Evolutionary conservation across 495 filamentous ascomycete genomes (phyloP).

Genomic region (Filosporella fistucella): DNA sequence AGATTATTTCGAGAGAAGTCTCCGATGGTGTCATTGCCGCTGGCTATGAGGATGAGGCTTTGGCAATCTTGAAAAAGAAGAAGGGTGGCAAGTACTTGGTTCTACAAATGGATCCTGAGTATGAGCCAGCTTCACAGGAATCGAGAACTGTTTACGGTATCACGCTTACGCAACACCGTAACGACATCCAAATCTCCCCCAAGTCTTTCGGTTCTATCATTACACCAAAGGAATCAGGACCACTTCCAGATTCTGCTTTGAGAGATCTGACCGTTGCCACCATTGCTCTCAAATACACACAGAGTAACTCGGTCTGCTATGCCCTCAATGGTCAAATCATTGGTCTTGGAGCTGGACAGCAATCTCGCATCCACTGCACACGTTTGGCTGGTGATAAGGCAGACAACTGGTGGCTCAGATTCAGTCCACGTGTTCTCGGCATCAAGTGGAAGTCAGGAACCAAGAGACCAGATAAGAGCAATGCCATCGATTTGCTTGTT

Average conservation of each 20-base stretch:
- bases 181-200: slow-evolving; percentile 82
- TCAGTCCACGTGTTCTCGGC: slow-evolving; percentile 78
- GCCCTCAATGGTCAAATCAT: slow-evolving; percentile 92
- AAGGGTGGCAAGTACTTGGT: slow-evolving; percentile 97
- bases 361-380: slow-evolving; percentile 97
- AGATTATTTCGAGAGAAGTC: slow-evolving; percentile 95
- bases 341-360: slow-evolving; percentile 92
- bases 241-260: slow-evolving; percentile 74
- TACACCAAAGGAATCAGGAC: slow-evolving; percentile 68
- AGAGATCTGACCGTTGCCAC: slow-evolving; percentile 93
- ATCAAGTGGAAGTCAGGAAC: slow-evolving; percentile 96
- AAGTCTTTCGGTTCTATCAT: slow-evolving; percentile 81
- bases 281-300: slow-evolving; percentile 95
- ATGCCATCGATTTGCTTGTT: slow-evolving; percentile 93
- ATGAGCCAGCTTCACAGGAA: slow-evolving; percentile 72
- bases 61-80: slow-evolving; percentile 94
- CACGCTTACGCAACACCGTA: slow-evolving; percentile 80
- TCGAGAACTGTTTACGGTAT: slow-evolving; percentile 84
- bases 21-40: slow-evolving; percentile 95
- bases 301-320: slow-evolving; percentile 98
- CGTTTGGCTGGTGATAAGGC: slow-evolving; percentile 97
- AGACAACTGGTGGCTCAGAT: slow-evolving; percentile 99
- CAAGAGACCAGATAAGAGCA: slow-evolving; percentile 95
- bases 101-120: slow-evolving; percentile 87
- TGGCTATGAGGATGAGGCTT: slow-evolving; percentile 74